Percentiles rank a stretch among this genome's conserved stretches.
phyloP scores from a whole-genome alignment of 176 grass and related monocot genomes.

The Juncus inflexus region DNA sequence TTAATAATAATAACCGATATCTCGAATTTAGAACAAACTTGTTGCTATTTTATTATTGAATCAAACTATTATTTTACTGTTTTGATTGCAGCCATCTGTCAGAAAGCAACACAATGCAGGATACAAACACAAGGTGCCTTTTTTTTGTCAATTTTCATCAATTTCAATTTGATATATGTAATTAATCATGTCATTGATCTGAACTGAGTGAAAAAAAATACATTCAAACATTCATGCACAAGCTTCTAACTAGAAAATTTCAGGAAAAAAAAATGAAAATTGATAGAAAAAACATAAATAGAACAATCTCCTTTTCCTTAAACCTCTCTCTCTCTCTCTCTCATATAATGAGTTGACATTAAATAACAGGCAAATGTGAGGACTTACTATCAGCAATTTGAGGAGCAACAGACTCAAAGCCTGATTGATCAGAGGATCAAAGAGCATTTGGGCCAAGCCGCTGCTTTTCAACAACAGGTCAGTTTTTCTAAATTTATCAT shows the following conservation, averaged over 20 bases:
- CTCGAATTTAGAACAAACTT: slow-evolving; percentile 2
- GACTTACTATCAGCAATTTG: slow-evolving; percentile 93
- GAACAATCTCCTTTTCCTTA: neutral
- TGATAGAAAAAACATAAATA: too few species aligned
- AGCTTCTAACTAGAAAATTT: neutral
- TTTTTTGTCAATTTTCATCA: neutral
- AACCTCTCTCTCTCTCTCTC: slow-evolving; percentile 1
- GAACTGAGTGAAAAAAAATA: too few species aligned
- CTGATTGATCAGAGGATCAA: slow-evolving; percentile 99
- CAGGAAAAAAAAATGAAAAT: too few species aligned
- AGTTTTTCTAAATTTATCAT: neutral
- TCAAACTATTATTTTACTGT: neutral
- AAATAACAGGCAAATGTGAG: slow-evolving; percentile 84
- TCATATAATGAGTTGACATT: slow-evolving; percentile 18
- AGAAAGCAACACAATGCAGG: slow-evolving; percentile 95
- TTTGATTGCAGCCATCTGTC: slow-evolving; percentile 74
- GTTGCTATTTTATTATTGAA: slow-evolving; percentile 6
- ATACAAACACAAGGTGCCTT: slow-evolving; percentile 92
- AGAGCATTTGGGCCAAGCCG: slow-evolving; percentile 92
- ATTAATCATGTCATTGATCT: too few species aligned
- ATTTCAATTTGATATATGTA: too few species aligned
- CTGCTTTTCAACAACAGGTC: slow-evolving; percentile 50
- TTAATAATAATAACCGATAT: neutral
- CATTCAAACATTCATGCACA: too few species aligned
- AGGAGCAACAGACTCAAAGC: slow-evolving; percentile 97